Percentiles rank a stretch among this genome's conserved stretches.
Conservation (phyloP, 768 basidiomycete species). For the Lyophyllum atratum region DNA sequence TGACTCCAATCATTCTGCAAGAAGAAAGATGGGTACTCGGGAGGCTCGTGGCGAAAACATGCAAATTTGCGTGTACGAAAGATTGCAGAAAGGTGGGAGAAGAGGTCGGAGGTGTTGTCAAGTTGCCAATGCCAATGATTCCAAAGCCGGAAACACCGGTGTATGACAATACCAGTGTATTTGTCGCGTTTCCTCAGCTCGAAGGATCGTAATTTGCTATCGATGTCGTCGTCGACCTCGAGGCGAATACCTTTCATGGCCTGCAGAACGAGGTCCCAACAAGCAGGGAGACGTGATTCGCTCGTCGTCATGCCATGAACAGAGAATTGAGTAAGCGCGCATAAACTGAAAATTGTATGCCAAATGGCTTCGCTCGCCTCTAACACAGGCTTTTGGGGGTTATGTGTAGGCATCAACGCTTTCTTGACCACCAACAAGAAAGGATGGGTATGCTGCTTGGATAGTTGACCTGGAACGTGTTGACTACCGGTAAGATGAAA, state of each 20-base stretch:
- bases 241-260: constrained; percentile 65
- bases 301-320: constrained; percentile 39
- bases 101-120: constrained; percentile 53
- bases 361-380: constrained; percentile 71
- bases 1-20: constrained; percentile 52
- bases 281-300: constrained; percentile 43
- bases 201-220: constrained; percentile 35
- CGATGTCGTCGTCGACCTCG: constrained; percentile 43
- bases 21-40: constrained; percentile 77
- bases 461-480: constrained; percentile 9
- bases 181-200: constrained; percentile 59
- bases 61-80: constrained; percentile 79
- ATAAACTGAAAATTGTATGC: constrained; percentile 67
- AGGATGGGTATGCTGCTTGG: constrained; percentile 26
- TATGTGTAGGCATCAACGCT: constrained; percentile 25
- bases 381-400: constrained; percentile 32
- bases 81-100: constrained; percentile 67
- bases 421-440: constrained; percentile 50
- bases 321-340: constrained; percentile 80
- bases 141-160: constrained; percentile 74
- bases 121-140: constrained; percentile 79
- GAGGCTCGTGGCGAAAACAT: constrained; percentile 60
- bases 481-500: constrained; percentile 52
- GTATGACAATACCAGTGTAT: constrained; percentile 69
- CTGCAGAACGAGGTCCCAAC: constrained; percentile 65